Conservation (phyloP, 129 eudicot genomes). For the Flaveria trinervia region DNA sequence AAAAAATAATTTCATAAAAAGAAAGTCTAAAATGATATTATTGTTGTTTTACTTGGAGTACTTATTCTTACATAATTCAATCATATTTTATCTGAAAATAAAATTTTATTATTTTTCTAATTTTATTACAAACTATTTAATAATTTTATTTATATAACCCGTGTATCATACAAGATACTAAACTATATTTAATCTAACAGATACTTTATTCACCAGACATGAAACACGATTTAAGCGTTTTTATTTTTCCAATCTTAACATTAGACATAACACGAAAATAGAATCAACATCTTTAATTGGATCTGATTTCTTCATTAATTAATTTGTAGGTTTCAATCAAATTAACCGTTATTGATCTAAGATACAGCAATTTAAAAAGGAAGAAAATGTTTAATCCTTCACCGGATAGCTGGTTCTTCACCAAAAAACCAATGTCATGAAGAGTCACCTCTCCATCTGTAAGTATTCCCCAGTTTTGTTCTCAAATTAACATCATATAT, state of each 20-base stretch:
- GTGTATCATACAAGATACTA: too few relatives aligned
- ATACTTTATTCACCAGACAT: not conserved
- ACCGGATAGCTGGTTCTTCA: not conserved
- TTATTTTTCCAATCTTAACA: not conserved
- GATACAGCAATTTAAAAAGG: not conserved
- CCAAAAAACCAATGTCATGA: constrained; percentile 13
- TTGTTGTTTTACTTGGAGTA: too few relatives aligned
- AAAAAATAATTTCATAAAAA: too few relatives aligned
- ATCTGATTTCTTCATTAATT: not conserved
- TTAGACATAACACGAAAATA: not conserved
- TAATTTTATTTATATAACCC: too few relatives aligned
- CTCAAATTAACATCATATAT: constrained; percentile 11
- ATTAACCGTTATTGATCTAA: not conserved
- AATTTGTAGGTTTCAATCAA: constrained; percentile 25
- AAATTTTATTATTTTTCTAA: too few relatives aligned
- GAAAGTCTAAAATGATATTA: too few relatives aligned
- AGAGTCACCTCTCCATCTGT: constrained; percentile 20
- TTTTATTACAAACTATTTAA: too few relatives aligned
- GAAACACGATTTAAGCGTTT: not conserved
- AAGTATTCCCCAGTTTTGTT: constrained; percentile 7
- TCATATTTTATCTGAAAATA: too few relatives aligned
- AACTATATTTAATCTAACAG: not conserved
- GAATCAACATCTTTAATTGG: constrained; percentile 17
- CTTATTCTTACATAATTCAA: too few relatives aligned
- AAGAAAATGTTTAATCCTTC: constrained; percentile 6